Evolutionary conservation across 2,329 filamentous ascomycete species (phyloP), one percentile per base, ranked within the genome.

Genomic region (Pseudovirgaria hyperparasitica): DNA sequence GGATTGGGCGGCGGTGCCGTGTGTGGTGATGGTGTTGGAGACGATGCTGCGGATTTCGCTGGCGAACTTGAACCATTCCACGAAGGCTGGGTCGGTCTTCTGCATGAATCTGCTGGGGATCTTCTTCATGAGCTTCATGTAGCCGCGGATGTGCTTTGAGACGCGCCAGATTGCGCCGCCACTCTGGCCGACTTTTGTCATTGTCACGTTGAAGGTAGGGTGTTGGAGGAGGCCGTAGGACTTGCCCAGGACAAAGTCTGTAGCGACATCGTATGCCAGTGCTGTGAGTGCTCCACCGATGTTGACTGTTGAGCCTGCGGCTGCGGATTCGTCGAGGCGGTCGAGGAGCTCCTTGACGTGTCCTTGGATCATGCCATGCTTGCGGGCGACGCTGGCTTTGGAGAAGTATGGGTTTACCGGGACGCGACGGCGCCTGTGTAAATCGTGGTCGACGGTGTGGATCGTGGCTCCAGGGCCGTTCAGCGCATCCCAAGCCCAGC

Each of bases 371-470:
- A 34, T 14, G n/a, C 35, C 34, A 25, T 45, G 38, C 9, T 45
- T 23, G 13, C 35, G 34, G 7, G 29, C 28, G 19, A 46, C 36
- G 9, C 33, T 36, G 7, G 34, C 34, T 29, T 39, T 46, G 9
- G 39, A 41, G 27, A 48, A 46, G 39, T 41, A 48, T 1, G 32
- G 33, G 15, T 35, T 38, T 19, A 47, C 23, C 8, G 44, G 34
- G 10, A 29, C 32, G 8, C 44, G 32, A 10, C 44, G 34, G 7
- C 35, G 19, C 10, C 31, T 27, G 21, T 47, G 42, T 5, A 35
- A 24, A 2, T 42, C 34, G 15, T 42, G 37, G 7, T 31, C 26
- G 6, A 39, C 39, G 8, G 44, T 38, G 7, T 38, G 33, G 0
- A 38, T 23, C n/a, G 14, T 28, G 5, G 31, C 18, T 15, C 22